phyloP scores from a whole-genome alignment of 306 rosid genomes.

The Malus sylvestris region DNA sequence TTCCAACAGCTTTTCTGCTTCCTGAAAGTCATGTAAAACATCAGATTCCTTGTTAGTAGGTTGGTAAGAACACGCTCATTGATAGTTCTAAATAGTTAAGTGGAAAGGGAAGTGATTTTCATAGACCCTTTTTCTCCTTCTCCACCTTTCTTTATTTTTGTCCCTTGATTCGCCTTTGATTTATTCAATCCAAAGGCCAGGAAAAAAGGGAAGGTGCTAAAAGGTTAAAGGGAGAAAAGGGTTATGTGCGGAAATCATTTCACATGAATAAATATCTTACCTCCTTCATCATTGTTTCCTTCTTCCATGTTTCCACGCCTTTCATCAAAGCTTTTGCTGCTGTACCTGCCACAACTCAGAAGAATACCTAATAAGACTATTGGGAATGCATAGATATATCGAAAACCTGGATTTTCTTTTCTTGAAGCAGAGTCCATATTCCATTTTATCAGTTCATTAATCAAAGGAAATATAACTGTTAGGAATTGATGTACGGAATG shows the following conservation, averaged over 20 bases:
- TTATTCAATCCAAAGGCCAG: not conserved
- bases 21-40: conserved; percentile 44
- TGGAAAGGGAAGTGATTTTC: not conserved
- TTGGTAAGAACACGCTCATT: not conserved
- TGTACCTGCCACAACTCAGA: conserved; percentile 40
- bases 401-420: not conserved
- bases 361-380: not conserved
- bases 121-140: not conserved
- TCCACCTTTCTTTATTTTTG: not conserved
- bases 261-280: conserved; percentile 17
- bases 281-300: conserved; percentile 53
- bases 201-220: not conserved
- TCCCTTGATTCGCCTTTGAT: not conserved
- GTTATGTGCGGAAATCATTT: not conserved
- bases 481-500: not conserved
- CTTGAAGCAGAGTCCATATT: not conserved
- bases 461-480: not conserved
- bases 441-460: not conserved
- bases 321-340: conserved; percentile 61
- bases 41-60: conserved; percentile 1
- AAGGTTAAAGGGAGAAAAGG: not conserved
- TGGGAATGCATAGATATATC: not conserved
- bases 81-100: not conserved
- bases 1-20: conserved; percentile 48
- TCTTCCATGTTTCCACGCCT: conserved; percentile 71